Percentiles rank a stretch among this genome's conserved stretches.
Conservation (phyloP, 768 basidiomycete genomes). For the Rubroboletus satanas region DNA sequence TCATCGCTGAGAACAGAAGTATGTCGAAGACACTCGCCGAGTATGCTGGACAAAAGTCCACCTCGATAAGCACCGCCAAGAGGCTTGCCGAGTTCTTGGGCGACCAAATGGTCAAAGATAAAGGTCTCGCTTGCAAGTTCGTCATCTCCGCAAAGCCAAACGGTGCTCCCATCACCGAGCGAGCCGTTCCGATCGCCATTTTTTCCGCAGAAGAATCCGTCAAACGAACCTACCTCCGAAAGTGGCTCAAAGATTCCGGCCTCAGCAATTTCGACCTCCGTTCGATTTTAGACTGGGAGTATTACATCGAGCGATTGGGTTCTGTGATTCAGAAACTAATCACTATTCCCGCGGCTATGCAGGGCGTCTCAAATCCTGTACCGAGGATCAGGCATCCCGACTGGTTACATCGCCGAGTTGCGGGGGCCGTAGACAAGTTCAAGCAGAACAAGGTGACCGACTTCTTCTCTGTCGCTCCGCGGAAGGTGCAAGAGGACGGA, state of each 20-base stretch:
- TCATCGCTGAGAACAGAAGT: conserved; percentile 97
- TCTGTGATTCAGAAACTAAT: conserved; percentile 99
- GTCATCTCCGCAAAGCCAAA: conserved; percentile 93
- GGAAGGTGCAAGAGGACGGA: conserved; percentile 6
- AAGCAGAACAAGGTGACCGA: conserved; percentile 97
- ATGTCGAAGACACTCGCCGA: conserved; percentile 97
- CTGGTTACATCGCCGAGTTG: conserved; percentile 91
- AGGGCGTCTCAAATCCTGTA: conserved; percentile 95
- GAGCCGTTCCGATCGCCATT: conserved; percentile 95
- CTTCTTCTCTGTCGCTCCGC: conserved; percentile 57
- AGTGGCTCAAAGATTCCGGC: conserved; percentile 94
- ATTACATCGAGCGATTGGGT: conserved; percentile 96
- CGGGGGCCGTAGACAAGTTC: conserved; percentile 90
- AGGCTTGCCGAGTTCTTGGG: conserved; percentile 96
- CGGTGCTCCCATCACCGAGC: conserved; percentile 94
- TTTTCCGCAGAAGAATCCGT: conserved; percentile 93
- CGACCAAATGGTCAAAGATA: conserved; percentile 99
- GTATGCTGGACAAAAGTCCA: conserved; percentile 95
- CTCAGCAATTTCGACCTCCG: conserved; percentile 86
- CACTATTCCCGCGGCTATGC: conserved; percentile 98
- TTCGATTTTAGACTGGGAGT: conserved; percentile 94
- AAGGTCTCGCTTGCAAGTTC: conserved; percentile 97
- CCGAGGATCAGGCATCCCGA: conserved; percentile 95
- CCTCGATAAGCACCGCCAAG: conserved; percentile 93
- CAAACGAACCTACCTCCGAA: conserved; percentile 86